Conservation (phyloP, 2,329 filamentous ascomycete species). For the Penicillium sclerotiorum region DNA sequence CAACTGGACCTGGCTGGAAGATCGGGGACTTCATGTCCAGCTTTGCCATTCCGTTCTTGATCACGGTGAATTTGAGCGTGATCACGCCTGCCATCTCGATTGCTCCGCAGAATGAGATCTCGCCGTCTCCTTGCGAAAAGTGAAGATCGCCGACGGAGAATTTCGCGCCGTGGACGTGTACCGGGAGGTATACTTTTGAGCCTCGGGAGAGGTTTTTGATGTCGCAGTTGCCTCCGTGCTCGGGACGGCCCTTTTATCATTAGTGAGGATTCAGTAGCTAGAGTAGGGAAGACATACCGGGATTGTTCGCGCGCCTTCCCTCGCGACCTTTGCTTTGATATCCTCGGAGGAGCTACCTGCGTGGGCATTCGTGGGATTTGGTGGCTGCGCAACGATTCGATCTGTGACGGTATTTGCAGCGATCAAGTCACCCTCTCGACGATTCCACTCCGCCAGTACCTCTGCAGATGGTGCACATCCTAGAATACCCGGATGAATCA, state of each 20-base stretch:
- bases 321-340: slow-evolving; percentile 67
- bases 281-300: slow-evolving; percentile 52
- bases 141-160: slow-evolving; percentile 89
- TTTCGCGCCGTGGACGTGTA: slow-evolving; percentile 84
- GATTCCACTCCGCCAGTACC: slow-evolving; percentile 80
- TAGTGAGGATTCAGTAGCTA: background rate
- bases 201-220: slow-evolving; percentile 84
- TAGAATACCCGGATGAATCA: slow-evolving; percentile 90
- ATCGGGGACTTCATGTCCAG: slow-evolving; percentile 80
- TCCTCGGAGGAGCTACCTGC: slow-evolving; percentile 65
- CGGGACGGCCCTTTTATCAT: slow-evolving; percentile 62
- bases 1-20: slow-evolving; percentile 82
- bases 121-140: slow-evolving; percentile 85
- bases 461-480: slow-evolving; percentile 83
- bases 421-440: slow-evolving; percentile 79
- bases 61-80: slow-evolving; percentile 84
- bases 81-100: slow-evolving; percentile 95
- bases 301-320: slow-evolving; percentile 81
- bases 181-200: slow-evolving; percentile 81
- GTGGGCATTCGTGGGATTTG: slow-evolving; percentile 71
- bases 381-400: slow-evolving; percentile 75
- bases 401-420: slow-evolving; percentile 64
- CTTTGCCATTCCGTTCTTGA: slow-evolving; percentile 76
- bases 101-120: slow-evolving; percentile 85
- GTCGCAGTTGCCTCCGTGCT: slow-evolving; percentile 89